Evolutionary conservation across 768 basidiomycete species (phyloP).

Genomic region (Podaxis sp.): DNA sequence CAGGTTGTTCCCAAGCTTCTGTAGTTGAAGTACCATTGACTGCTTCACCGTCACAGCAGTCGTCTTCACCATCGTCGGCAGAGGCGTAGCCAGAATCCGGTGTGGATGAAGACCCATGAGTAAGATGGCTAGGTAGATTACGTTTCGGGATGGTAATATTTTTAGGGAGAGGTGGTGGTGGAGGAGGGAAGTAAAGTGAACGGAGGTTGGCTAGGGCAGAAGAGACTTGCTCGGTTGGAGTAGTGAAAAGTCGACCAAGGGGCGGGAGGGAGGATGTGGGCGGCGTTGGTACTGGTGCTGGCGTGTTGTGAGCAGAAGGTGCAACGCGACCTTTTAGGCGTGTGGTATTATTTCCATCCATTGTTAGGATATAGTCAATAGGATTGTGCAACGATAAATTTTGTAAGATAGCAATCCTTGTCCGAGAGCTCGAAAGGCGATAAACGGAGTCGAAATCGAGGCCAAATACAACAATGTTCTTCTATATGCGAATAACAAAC

Average conservation of each 20-base stretch:
- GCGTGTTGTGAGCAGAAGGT: not conserved
- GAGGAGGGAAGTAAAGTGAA: slow-evolving; percentile 44
- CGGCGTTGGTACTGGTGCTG: slow-evolving; percentile 24
- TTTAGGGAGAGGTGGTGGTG: slow-evolving; percentile 26
- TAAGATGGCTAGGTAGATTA: slow-evolving; percentile 26
- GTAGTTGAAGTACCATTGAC: slow-evolving; percentile 4
- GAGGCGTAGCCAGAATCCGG: slow-evolving; percentile 83
- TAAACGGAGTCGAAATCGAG: not conserved
- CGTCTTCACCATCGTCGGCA: slow-evolving; percentile 59
- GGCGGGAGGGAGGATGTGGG: slow-evolving; percentile 60
- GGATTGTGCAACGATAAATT: not conserved
- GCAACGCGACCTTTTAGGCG: slow-evolving; percentile 17
- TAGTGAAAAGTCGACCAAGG: slow-evolving; percentile 44
- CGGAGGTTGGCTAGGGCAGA: slow-evolving; percentile 41
- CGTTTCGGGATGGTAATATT: slow-evolving; percentile 29
- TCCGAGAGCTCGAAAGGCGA: not conserved
- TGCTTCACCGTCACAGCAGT: slow-evolving; percentile 22
- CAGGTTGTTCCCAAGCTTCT: slow-evolving; percentile 17
- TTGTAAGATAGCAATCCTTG: slow-evolving; percentile 10
- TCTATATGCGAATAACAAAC: not conserved
- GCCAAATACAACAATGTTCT: not conserved
- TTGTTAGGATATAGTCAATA: not conserved
- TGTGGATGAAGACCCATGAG: slow-evolving; percentile 40
- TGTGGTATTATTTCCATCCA: slow-evolving; percentile 19
- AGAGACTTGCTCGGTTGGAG: slow-evolving; percentile 40